Base-by-base conservation (phyloP, 371 early-diverging fungal genomes). In the Mucor lusitanicus region DNA sequence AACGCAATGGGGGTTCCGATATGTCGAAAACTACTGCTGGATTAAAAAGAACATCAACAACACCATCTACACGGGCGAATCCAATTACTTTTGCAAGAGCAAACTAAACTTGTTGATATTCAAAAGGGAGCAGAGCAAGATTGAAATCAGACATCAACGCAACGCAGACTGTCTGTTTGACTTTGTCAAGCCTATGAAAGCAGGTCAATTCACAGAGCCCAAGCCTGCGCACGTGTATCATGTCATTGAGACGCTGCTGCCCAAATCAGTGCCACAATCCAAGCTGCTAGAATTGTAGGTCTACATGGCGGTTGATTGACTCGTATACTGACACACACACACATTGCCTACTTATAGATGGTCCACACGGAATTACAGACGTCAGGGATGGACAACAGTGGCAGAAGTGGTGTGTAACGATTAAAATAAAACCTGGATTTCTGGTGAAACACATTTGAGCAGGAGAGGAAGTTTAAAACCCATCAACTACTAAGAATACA, bases 11-110 rank as follows among this genome's bases (percentile, higher is more conserved):
- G 90, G 90, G n/a, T 92, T 95, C 75, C 91, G 92, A 64, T 97
- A 97, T 66, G 95, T 96, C 2, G 97, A 97, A 73, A 97, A 96
- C 82, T 92, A 95, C 78, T 93, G 92, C 72, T 97, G 97, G 96
- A 91, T 96, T 71, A 94, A 94, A 67, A 85, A 91, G 64, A 83
- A 84, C 42, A 72, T 90, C 57, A 92, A 95, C 76, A 95, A 97
- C 73, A 85, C 87, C 61, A 93, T 95, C 59, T 87, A 81, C n/a
- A 72, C 79, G 42, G 80, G 85, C 37, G 77, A 81, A 42, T 90
- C 87, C 33, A 75, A 72, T 9, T 94, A 92, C 71, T 95, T 96
- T 66, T 84, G 89, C 70, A 91, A 91, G 67, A 91, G 92, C 40
- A 95, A 97, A 68, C 79, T 92, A 54, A 93, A 92, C 32, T 83